These are phyloP conservation scores for Taiozyma onychis DNA, from an alignment of 1,139 yeast species.

Conservation along the genomic window DNA sequence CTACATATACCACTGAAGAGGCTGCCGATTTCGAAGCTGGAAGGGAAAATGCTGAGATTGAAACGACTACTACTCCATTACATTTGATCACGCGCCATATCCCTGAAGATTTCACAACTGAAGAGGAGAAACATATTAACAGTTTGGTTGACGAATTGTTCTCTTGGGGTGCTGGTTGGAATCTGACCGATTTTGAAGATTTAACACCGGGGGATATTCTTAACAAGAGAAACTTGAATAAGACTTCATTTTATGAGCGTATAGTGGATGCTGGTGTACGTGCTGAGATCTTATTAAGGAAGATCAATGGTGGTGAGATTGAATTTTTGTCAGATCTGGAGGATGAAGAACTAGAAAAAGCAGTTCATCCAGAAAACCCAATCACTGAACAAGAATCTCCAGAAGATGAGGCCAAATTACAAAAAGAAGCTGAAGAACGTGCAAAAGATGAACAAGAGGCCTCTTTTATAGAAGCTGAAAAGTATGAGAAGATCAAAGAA, in stretches of 20 bases:
- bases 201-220: slow-evolving; percentile 77
- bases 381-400: background rate
- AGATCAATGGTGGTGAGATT: slow-evolving; percentile 60
- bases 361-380: slow-evolving; percentile 2
- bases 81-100: slow-evolving; percentile 52
- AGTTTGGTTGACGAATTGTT: slow-evolving; percentile 60
- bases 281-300: slow-evolving; percentile 77
- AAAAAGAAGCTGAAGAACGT: slow-evolving; percentile 9
- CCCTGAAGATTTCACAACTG: slow-evolving; percentile 39
- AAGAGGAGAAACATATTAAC: slow-evolving; percentile 43
- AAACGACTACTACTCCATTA: slow-evolving; percentile 69
- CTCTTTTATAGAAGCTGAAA: slow-evolving; percentile 17
- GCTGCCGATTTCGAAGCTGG: slow-evolving; percentile 48
- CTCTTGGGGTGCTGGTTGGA: slow-evolving; percentile 93
- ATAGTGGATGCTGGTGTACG: slow-evolving; percentile 86
- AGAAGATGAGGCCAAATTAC: slow-evolving; percentile 17
- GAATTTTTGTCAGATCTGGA: slow-evolving; percentile 35
- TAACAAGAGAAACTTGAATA: slow-evolving; percentile 42
- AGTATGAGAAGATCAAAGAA: slow-evolving; percentile 11
- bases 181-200: slow-evolving; percentile 55
- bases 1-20: slow-evolving; percentile 79
- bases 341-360: slow-evolving; percentile 8
- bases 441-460: slow-evolving; percentile 20
- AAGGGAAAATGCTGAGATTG: slow-evolving; percentile 35
- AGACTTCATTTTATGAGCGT: slow-evolving; percentile 37